These are phyloP conservation scores for Sordariomycetes sp. DNA, from an alignment of 2,329 filamentous ascomycete species.

Conservation along the genomic window DNA sequence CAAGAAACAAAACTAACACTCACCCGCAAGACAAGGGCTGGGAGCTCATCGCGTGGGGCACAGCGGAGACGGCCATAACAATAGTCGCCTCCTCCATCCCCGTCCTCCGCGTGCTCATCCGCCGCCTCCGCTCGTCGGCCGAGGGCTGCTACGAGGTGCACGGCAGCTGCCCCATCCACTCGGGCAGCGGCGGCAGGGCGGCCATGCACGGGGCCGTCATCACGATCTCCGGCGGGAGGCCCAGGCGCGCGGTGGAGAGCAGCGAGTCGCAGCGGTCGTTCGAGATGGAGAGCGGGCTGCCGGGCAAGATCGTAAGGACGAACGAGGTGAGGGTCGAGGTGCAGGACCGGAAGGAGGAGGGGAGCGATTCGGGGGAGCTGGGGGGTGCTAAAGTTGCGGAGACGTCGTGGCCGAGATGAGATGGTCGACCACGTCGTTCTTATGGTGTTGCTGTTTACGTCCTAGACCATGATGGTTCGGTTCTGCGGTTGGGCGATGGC, in stretches of 20 bases:
- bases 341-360: background rate
- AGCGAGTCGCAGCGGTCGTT: background rate
- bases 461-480: background rate
- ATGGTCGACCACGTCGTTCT: background rate
- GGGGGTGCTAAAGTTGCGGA: background rate
- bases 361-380: background rate
- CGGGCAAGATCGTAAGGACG: background rate
- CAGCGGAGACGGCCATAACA: constrained; percentile 10
- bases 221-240: background rate
- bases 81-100: constrained; percentile 8
- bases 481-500: background rate
- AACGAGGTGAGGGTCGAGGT: background rate
- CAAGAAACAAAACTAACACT: constrained; percentile 3
- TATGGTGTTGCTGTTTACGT: background rate
- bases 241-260: background rate
- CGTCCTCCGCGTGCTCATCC: constrained; percentile 2
- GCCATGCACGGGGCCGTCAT: background rate
- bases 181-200: background rate
- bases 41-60: constrained; percentile 10
- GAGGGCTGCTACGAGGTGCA: background rate
- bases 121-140: background rate
- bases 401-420: background rate
- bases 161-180: background rate
- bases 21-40: background rate
- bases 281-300: background rate